A percentile compares a stretch with the other conserved stretches of the same genome.
Conservation (phyloP, 202 grass and related monocot species). For the Panicum virgatum region DNA sequence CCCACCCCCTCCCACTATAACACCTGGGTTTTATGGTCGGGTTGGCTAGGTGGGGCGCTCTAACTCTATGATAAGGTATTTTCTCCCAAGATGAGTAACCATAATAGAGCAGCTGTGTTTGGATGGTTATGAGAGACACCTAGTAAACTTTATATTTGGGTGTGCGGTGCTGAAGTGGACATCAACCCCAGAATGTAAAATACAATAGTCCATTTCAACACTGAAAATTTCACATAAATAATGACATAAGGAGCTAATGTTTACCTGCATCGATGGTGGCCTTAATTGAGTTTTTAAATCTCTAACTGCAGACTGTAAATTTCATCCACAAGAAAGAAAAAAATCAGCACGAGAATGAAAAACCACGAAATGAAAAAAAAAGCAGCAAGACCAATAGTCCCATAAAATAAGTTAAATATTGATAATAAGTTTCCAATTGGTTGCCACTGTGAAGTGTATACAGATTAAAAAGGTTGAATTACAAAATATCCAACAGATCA, state of each 20-base stretch:
- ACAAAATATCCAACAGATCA: neutral
- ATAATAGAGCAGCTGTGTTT: neutral
- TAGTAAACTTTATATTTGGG: neutral
- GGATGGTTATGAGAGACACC: neutral
- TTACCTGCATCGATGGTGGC: constrained; percentile 98
- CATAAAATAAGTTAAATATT: neutral
- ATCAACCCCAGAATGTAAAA: constrained; percentile 11
- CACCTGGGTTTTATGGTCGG: too few species aligned
- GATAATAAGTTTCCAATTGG: neutral
- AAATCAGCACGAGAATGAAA: constrained; percentile 12
- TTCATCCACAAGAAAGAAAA: neutral
- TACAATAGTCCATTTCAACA: neutral
- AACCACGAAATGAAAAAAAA: constrained; percentile 17
- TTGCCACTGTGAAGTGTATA: neutral
- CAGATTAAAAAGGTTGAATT: neutral
- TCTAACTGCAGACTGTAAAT: constrained; percentile 88
- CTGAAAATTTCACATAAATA: constrained; percentile 30
- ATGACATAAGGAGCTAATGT: neutral
- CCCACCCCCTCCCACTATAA: too few species aligned
- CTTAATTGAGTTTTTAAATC: constrained; percentile 97
- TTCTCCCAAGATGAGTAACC: neutral
- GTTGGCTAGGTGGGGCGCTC: too few species aligned
- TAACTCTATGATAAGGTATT: neutral
- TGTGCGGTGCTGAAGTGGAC: neutral
- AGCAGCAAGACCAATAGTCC: neutral